A percentile compares a stretch with the other conserved stretches of the same genome.
Conservation (phyloP, 2,329 filamentous ascomycete species). For the Fusarium nodosum region DNA sequence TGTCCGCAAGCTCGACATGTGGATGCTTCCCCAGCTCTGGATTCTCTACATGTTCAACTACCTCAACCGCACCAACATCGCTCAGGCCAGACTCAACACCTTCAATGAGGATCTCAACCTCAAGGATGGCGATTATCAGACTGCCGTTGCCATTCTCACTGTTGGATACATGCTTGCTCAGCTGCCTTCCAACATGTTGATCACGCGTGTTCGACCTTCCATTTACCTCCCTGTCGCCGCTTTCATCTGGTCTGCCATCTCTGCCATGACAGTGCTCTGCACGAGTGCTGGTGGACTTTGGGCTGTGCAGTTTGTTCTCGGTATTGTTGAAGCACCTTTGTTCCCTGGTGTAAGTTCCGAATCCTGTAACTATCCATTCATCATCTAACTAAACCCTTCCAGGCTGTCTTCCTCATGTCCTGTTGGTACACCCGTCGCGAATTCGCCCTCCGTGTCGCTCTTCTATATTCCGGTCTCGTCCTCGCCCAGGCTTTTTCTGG, state of each 20-base stretch:
- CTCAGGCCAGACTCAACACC: constrained; percentile 34
- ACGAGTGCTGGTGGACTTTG: constrained; percentile 31
- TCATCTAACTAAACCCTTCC: fast-evolving
- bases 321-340: constrained; percentile 34
- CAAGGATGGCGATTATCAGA: constrained; percentile 40
- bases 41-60: constrained; percentile 46
- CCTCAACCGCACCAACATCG: constrained; percentile 40
- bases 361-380: fast-evolving
- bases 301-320: constrained; percentile 37
- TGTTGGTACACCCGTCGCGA: constrained; percentile 76
- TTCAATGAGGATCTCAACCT: constrained; percentile 41
- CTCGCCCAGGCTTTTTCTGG: constrained; percentile 76
- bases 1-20: constrained; percentile 35
- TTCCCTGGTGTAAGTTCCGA: constrained; percentile 35
- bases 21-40: constrained; percentile 43
- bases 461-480: constrained; percentile 70
- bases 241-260: constrained; percentile 34
- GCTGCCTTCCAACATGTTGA: constrained; percentile 39
- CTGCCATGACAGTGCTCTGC: constrained; percentile 31
- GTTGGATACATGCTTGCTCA: constrained; percentile 41
- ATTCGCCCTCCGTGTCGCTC: constrained; percentile 69
- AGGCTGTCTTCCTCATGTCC: constrained; percentile 54
- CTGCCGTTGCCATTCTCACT: constrained; percentile 36
- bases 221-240: constrained; percentile 30
- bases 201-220: constrained; percentile 32